These are phyloP conservation scores for Fusarium albidum DNA, from an alignment of 2,329 filamentous ascomycete species.

Conservation along the genomic window DNA sequence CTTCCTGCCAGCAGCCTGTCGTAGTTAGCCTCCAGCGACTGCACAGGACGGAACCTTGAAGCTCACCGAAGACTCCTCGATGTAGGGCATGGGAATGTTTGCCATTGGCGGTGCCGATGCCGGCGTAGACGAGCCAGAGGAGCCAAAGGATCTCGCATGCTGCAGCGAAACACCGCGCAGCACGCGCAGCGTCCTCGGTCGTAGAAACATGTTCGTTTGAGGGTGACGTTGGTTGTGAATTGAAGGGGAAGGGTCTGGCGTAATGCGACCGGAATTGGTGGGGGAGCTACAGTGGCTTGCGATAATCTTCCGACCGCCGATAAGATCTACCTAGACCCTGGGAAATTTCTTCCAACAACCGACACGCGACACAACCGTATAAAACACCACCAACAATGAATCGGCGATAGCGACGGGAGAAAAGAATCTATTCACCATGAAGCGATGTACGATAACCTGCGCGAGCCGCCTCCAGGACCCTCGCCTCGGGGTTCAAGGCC, in stretches of 20 bases:
- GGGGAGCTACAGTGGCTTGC: slow-evolving; percentile 33
- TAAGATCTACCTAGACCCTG: slow-evolving; percentile 15
- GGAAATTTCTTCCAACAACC: slow-evolving; percentile 15
- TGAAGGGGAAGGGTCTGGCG: slow-evolving; percentile 13
- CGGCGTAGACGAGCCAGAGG: slow-evolving; percentile 45
- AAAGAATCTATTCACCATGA: slow-evolving; percentile 37
- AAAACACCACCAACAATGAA: slow-evolving; percentile 24
- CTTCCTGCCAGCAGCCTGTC: slow-evolving; percentile 77
- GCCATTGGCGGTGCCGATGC: slow-evolving; percentile 41
- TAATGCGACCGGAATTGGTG: slow-evolving; percentile 33
- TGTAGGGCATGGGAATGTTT: slow-evolving; percentile 66
- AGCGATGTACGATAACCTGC: slow-evolving; percentile 35
- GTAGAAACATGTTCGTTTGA: slow-evolving; percentile 41
- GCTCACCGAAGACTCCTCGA: slow-evolving; percentile 55
- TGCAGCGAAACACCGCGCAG: slow-evolving; percentile 46
- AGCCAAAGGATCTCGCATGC: slow-evolving; percentile 54
- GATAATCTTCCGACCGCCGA: slow-evolving; percentile 25
- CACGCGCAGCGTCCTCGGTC: slow-evolving; percentile 42
- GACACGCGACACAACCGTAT: neutral
- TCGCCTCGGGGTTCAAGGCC: slow-evolving; percentile 5
- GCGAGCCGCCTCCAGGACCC: slow-evolving; percentile 15
- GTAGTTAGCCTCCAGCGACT: slow-evolving; percentile 38
- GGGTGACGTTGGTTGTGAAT: slow-evolving; percentile 8
- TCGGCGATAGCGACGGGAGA: slow-evolving; percentile 8
- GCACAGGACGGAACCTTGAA: neutral